phyloP scores from a whole-genome alignment of 768 basidiomycete genomes.

The Trametes maxima region DNA sequence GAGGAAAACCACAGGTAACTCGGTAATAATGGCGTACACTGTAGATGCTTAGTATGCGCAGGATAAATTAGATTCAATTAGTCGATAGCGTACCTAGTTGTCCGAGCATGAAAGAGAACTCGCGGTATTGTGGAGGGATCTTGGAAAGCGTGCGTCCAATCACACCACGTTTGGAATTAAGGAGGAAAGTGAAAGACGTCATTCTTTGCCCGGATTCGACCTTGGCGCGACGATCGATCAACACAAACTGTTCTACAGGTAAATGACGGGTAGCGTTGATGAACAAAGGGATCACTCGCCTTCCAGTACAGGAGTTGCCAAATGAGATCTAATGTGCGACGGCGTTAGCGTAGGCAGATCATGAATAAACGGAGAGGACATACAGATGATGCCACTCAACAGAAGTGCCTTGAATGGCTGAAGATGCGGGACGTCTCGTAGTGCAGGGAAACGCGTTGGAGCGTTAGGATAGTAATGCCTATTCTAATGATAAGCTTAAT shows the following conservation, averaged over 20 bases:
- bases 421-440: slow-evolving; percentile 68
- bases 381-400: slow-evolving; percentile 83
- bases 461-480: slow-evolving; percentile 91
- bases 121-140: slow-evolving; percentile 63
- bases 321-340: slow-evolving; percentile 62
- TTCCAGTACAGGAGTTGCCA: slow-evolving; percentile 98
- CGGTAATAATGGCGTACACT: slow-evolving; percentile 88
- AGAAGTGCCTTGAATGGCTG: slow-evolving; percentile 72
- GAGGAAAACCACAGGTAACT: slow-evolving; percentile 80
- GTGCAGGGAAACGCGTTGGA: slow-evolving; percentile 82
- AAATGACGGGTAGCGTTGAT: neutral
- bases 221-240: slow-evolving; percentile 85
- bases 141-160: slow-evolving; percentile 74
- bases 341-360: slow-evolving; percentile 16
- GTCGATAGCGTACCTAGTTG: slow-evolving; percentile 62
- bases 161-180: slow-evolving; percentile 84
- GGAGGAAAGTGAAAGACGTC: slow-evolving; percentile 85
- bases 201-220: slow-evolving; percentile 90
- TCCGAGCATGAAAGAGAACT: slow-evolving; percentile 77
- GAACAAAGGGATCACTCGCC: slow-evolving; percentile 38
- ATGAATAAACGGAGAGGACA: slow-evolving; percentile 35
- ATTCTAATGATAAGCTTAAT: neutral
- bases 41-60: slow-evolving; percentile 8
- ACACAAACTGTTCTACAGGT: slow-evolving; percentile 63
- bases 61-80: neutral